Evolutionary conservation across 805 yeast genomes (phyloP), one percentile per base, ranked within the genome.

Genomic region (Candida insectorum): DNA sequence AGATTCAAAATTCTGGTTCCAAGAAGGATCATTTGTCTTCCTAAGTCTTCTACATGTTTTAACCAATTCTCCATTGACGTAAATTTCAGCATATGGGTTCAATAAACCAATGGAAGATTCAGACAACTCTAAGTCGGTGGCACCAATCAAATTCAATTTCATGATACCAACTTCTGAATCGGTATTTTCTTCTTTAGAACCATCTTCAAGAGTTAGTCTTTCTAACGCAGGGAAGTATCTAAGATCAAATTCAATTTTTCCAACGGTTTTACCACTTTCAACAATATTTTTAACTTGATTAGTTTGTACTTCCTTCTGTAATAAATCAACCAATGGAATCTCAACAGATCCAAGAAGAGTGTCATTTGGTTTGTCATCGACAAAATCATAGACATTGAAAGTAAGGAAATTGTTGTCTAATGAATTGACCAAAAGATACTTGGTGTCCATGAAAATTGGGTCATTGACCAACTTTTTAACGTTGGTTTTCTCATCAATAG

Each of bases 151-250:
- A 8, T 69, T 68, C 24, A 84, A 48, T 48, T 81, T 83, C 58
- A 82, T 62, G 37, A 85, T 78, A 65, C 93, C 94, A 32, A 78
- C 76, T 47, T 82, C 87, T n/a, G 79, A 58, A 33, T 77, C 81
- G 8, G 75, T 74, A 21, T 66, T 59, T 16, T 63, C 63, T 41
- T 66, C 73, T 41, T 63, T 69, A 4, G 70, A 56, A 24, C 79
- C 80, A 45, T 73, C 77, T 16, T 62, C 71, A 46, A 71, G 59
- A 7, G 52, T 56, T 29, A 60, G 52, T 17, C 75, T 71, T 29
- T 62, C 60, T 33, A 72, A 47, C 13, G 69, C 64, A 14, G 79
- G 77, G 56, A 60, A 65, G 65, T 75, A 75, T 37, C 62, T 59
- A 31, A 58, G 44, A 56, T 82, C 85, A 48, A 78, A 80, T 39